Percentiles rank a stretch among this genome's conserved stretches.
phyloP scores from a whole-genome alignment of 2,329 filamentous ascomycete species.

The Fusarium pininemorale region DNA sequence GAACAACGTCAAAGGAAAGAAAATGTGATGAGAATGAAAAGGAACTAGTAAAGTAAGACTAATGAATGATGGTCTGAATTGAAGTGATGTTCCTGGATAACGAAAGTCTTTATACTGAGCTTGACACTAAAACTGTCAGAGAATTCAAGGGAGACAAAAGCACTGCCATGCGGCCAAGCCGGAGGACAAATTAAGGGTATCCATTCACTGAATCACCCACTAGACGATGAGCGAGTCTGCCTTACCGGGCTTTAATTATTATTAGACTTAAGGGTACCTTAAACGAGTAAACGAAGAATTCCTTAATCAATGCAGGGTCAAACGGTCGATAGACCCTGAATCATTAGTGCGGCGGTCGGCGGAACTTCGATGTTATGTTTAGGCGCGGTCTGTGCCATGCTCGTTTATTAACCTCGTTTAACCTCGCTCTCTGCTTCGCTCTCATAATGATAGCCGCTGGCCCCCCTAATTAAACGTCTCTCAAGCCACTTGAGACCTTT shows the following conservation, averaged over 20 bases:
- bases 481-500: background rate
- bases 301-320: too few relatives aligned
- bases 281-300: background rate
- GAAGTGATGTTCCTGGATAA: background rate
- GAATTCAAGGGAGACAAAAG: background rate
- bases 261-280: background rate
- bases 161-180: background rate
- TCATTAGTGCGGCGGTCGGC: background rate
- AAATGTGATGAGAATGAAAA: background rate
- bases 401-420: conserved; percentile 10
- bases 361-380: background rate
- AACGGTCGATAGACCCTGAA: background rate
- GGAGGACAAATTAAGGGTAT: background rate
- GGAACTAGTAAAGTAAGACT: too few relatives aligned
- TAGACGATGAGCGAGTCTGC: background rate
- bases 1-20: background rate
- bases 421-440: background rate
- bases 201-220: background rate
- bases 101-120: background rate
- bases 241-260: background rate
- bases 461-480: background rate
- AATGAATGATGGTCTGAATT: background rate
- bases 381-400: background rate
- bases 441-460: fast-evolving
- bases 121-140: background rate